Percentiles rank a stretch among this genome's conserved stretches.
Conservation (phyloP, 495 filamentous ascomycete species). For the Podospora conica region DNA sequence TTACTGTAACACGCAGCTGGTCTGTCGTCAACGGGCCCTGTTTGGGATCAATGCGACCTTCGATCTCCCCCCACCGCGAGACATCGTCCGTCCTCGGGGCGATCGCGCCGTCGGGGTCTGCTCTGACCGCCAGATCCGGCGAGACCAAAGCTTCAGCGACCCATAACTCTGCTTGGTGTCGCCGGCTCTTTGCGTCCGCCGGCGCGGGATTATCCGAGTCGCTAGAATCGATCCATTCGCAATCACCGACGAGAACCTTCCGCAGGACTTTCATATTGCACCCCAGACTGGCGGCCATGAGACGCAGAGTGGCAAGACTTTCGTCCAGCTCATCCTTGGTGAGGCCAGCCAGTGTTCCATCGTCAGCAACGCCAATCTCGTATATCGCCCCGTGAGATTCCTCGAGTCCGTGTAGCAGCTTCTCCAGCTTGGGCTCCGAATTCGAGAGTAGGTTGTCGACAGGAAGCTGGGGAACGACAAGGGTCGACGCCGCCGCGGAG, state of each 20-base stretch:
- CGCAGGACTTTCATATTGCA: constrained; percentile 80
- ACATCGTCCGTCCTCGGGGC: constrained; percentile 2
- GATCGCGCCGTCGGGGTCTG: constrained; percentile 8
- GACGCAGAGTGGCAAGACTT: constrained; percentile 70
- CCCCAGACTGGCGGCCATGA: constrained; percentile 88
- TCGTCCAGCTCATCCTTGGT: constrained; percentile 87
- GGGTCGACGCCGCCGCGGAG: constrained; percentile 52
- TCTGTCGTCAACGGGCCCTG: constrained; percentile 45
- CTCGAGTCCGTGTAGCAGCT: constrained; percentile 73
- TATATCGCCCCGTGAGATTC: constrained; percentile 91
- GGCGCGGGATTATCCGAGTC: constrained; percentile 5
- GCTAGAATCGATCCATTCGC: constrained; percentile 56
- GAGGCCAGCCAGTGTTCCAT: constrained; percentile 87
- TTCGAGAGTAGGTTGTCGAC: constrained; percentile 50
- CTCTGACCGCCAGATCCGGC: constrained; percentile 31
- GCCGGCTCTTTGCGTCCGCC: constrained; percentile 4
- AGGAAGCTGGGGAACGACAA: constrained; percentile 68
- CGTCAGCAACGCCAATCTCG: constrained; percentile 93
- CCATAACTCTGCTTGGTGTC: constrained; percentile 58
- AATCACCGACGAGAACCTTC: constrained; percentile 79
- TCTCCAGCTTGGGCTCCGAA: constrained; percentile 52
- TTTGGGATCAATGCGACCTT: constrained; percentile 18
- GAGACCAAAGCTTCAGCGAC: constrained; percentile 71
- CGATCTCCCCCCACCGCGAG: constrained; percentile 11
- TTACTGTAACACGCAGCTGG: constrained; percentile 86